phyloP scores from a whole-genome alignment of 2,329 filamentous ascomycete species.

The Trichophyton mentagrophytes region DNA sequence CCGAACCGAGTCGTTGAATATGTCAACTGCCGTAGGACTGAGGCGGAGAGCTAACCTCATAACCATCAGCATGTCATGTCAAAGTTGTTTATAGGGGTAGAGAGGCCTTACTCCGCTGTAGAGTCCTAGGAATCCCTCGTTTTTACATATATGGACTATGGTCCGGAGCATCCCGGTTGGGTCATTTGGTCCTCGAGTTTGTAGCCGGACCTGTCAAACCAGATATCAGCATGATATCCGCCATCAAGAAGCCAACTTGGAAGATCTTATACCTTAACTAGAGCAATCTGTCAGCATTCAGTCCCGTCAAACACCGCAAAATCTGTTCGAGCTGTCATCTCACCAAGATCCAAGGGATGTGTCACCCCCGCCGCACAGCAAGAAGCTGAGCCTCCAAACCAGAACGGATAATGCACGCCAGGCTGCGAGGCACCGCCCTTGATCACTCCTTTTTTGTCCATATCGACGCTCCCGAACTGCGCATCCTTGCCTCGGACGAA shows the following conservation, averaged over 20 bases:
- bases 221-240: background rate
- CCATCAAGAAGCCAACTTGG: background rate
- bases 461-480: slow-evolving; percentile 4
- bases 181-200: slow-evolving; percentile 65
- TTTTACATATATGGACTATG: slow-evolving; percentile 64
- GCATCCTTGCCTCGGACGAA: slow-evolving; percentile 5
- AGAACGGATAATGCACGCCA: slow-evolving; percentile 58
- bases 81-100: background rate
- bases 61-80: background rate
- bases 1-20: slow-evolving; percentile 96
- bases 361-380: slow-evolving; percentile 85
- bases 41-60: slow-evolving; percentile 59
- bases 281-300: background rate
- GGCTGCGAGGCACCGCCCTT: slow-evolving; percentile 18
- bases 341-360: slow-evolving; percentile 84
- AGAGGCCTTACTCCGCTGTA: slow-evolving; percentile 58
- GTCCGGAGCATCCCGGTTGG: slow-evolving; percentile 75
- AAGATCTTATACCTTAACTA: slow-evolving; percentile 39
- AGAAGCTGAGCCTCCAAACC: slow-evolving; percentile 93
- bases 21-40: slow-evolving; percentile 82
- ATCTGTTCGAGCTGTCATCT: slow-evolving; percentile 23
- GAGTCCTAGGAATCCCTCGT: slow-evolving; percentile 64
- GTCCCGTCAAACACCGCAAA: background rate
- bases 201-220: slow-evolving; percentile 58
- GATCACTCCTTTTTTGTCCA: slow-evolving; percentile 9